Conservation (phyloP, 1,284 basidiomycete species). For the Meripilus lineatus region DNA sequence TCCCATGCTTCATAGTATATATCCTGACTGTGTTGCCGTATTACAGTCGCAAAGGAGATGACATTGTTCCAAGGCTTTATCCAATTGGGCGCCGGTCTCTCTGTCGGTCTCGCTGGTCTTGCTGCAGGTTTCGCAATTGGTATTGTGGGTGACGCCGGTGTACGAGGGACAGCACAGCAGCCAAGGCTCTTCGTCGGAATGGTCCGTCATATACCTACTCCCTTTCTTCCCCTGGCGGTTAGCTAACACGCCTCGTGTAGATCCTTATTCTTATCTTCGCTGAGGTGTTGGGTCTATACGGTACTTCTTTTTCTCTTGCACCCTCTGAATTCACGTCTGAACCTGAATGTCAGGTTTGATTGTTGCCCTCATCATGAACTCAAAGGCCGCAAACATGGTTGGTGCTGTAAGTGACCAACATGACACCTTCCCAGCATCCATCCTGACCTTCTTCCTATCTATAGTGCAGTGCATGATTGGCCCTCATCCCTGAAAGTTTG, state of each 20-base stretch:
- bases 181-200: constrained; percentile 90
- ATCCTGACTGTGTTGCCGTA: constrained; percentile 5
- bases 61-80: constrained; percentile 81
- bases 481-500: too few species aligned
- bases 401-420: constrained; percentile 19
- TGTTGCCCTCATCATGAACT: constrained; percentile 89
- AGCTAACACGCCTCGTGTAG: constrained; percentile 24
- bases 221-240: neutral
- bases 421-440: neutral
- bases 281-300: constrained; percentile 80
- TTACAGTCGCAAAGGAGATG: constrained; percentile 46
- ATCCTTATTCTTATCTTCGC: constrained; percentile 79
- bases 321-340: neutral
- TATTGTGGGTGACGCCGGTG: constrained; percentile 95
- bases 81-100: constrained; percentile 86
- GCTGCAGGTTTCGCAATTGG: constrained; percentile 92
- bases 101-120: constrained; percentile 84
- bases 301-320: constrained; percentile 25
- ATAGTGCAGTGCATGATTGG: constrained; percentile 6
- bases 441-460: neutral
- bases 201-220: constrained; percentile 34
- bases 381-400: constrained; percentile 35
- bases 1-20: constrained; percentile 2
- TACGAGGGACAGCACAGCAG: constrained; percentile 87
- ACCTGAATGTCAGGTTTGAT: constrained; percentile 53